These are phyloP conservation scores for Penicillium crystallinum DNA, from an alignment of 495 filamentous ascomycete species.

Conservation along the genomic window DNA sequence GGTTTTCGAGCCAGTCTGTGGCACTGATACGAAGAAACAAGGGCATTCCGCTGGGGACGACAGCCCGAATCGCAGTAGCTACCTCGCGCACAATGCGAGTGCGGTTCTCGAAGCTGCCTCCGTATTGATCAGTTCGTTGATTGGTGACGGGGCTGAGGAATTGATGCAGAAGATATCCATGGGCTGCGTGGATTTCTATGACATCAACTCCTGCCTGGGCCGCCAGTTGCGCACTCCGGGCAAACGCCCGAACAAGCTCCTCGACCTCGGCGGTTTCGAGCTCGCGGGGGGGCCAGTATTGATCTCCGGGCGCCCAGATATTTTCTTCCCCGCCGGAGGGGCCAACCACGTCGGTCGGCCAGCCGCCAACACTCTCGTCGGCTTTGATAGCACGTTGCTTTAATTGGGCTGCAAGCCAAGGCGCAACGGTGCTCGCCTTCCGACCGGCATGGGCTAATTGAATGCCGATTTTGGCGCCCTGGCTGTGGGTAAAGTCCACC, in stretches of 20 bases:
- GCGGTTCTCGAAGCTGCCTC: conserved; percentile 54
- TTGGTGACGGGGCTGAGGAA: conserved; percentile 60
- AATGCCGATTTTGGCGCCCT: conserved; percentile 63
- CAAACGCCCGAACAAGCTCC: conserved; percentile 56
- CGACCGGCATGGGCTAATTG: conserved; percentile 73
- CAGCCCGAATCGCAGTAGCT: conserved; percentile 47
- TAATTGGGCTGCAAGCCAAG: conserved; percentile 46
- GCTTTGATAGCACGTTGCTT: conserved; percentile 38
- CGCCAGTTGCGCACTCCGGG: conserved; percentile 52
- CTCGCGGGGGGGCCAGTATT: conserved; percentile 34
- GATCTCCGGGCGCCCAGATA: conserved; percentile 39
- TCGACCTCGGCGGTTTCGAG: conserved; percentile 53
- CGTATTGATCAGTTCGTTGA: conserved; percentile 57
- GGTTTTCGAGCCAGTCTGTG: conserved; percentile 67
- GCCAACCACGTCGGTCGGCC: conserved; percentile 62
- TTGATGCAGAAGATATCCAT: conserved; percentile 67
- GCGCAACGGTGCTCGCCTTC: conserved; percentile 60
- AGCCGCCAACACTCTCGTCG: conserved; percentile 53
- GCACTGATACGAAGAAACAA: conserved; percentile 65
- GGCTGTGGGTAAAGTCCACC: conserved; percentile 54
- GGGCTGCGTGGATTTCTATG: conserved; percentile 56
- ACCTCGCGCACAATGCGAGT: conserved; percentile 52
- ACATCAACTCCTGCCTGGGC: conserved; percentile 64
- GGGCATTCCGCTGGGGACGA: conserved; percentile 56
- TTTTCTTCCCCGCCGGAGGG: conserved; percentile 48